Percentiles rank a stretch among this genome's conserved stretches.
Conservation (phyloP, 306 rosid species). For the Vigna nakashimae region DNA sequence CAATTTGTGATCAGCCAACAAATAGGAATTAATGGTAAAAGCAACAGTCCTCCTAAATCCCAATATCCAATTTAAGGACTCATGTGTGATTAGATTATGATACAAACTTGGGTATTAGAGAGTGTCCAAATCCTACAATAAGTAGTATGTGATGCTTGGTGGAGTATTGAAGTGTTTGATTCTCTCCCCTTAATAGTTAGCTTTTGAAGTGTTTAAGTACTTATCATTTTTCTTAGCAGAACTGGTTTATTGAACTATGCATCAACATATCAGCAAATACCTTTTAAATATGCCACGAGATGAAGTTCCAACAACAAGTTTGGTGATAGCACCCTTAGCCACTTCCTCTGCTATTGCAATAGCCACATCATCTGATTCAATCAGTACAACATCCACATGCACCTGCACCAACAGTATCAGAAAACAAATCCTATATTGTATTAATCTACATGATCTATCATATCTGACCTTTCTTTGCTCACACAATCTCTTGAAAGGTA, state of each 20-base stretch:
- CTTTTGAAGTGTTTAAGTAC: too few relatives aligned
- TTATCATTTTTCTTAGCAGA: too few relatives aligned
- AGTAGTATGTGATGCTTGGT: too few relatives aligned
- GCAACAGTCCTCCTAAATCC: too few relatives aligned
- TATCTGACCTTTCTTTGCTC: conserved; percentile 70
- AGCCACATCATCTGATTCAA: conserved; percentile 85
- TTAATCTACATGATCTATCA: conserved; percentile 39
- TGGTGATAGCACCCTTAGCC: conserved; percentile 57
- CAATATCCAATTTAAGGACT: background rate
- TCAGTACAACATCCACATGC: conserved; percentile 66
- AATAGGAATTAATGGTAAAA: background rate
- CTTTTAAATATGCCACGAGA: conserved; percentile 75
- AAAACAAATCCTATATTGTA: conserved; percentile 31
- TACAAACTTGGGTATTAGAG: too few relatives aligned
- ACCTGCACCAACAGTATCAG: conserved; percentile 59
- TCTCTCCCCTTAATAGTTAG: too few relatives aligned
- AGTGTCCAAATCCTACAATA: too few relatives aligned
- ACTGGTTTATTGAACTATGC: background rate
- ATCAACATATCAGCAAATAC: conserved; percentile 51
- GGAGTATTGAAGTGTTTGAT: too few relatives aligned
- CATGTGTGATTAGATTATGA: background rate
- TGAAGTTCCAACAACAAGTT: conserved; percentile 86
- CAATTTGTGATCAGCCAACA: background rate
- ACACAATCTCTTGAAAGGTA: conserved; percentile 82
- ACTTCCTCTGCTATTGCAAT: conserved; percentile 77